A percentile compares a stretch with the other conserved stretches of the same genome.
Conservation (phyloP, 2,329 filamentous ascomycete genomes). For the Fusarium sp. region DNA sequence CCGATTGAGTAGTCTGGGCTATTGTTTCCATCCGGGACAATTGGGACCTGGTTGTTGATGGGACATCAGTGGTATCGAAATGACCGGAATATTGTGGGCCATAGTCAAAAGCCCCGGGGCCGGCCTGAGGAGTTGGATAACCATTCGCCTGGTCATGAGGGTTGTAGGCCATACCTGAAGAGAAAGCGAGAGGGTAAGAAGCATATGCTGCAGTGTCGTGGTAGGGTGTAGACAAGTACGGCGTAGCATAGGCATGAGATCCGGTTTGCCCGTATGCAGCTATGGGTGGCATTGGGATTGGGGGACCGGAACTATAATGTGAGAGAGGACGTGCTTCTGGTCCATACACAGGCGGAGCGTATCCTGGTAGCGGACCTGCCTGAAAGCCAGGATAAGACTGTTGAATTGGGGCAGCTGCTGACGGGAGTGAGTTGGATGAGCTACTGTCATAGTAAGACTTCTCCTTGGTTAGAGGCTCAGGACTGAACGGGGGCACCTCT, state of each 20-base stretch:
- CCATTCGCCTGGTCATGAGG: conserved; percentile 13
- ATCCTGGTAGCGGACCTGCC: conserved; percentile 23
- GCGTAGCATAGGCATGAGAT: conserved; percentile 25
- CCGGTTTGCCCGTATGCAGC: conserved; percentile 22
- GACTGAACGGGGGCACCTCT: conserved; percentile 77
- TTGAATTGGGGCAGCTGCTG: conserved; percentile 6
- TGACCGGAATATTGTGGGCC: conserved; percentile 21
- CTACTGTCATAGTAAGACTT: conserved; percentile 30
- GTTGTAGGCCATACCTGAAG: conserved; percentile 9
- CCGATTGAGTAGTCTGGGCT: conserved; percentile 66
- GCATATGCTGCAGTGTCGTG: conserved; percentile 22
- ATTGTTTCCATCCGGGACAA: conserved; percentile 65
- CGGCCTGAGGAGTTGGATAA: conserved; percentile 12
- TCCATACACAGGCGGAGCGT: conserved; percentile 35
- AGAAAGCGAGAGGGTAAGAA: conserved; percentile 27
- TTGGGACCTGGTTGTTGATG: conserved; percentile 49
- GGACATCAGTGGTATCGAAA: conserved; percentile 3
- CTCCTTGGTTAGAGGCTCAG: conserved; percentile 63
- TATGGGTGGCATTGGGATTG: conserved; percentile 12
- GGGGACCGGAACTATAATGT: conserved; percentile 25
- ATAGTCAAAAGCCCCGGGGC: conserved; percentile 9
- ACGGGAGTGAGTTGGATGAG: conserved; percentile 9
- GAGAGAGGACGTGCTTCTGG: conserved; percentile 13
- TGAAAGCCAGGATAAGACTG: conserved; percentile 28
- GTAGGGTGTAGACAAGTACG: conserved; percentile 28